Evolutionary conservation across 768 basidiomycete species (phyloP).

Genomic region (Russula brevipes): DNA sequence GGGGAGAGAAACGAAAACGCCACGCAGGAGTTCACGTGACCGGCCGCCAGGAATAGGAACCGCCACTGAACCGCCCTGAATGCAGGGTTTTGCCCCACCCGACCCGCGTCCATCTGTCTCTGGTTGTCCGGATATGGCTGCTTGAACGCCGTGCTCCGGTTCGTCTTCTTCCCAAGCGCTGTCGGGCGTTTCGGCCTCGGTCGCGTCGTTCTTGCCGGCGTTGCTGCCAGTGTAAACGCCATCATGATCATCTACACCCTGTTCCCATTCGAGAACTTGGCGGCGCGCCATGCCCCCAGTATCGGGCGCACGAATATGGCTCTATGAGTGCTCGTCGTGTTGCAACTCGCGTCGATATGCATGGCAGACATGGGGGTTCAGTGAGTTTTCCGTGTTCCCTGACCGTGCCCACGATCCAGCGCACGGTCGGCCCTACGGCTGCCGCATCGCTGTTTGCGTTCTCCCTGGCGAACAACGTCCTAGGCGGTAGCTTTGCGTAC

Average conservation of each 20-base stretch:
- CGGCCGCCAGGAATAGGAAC: too few relatives aligned
- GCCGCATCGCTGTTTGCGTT: conserved; percentile 63
- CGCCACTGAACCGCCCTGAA: too few relatives aligned
- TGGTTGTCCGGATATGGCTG: conserved; percentile 36
- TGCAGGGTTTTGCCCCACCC: too few relatives aligned
- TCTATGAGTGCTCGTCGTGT: neutral
- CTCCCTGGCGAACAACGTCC: conserved; percentile 43
- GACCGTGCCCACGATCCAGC: conserved; percentile 36
- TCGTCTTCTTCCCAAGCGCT: conserved; percentile 36
- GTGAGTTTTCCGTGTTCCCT: conserved; percentile 23
- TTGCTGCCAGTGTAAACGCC: conserved; percentile 21
- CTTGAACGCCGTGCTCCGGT: conserved; percentile 37
- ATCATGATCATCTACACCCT: conserved; percentile 25
- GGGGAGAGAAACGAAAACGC: too few relatives aligned
- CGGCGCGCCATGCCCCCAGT: neutral
- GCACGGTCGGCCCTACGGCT: conserved; percentile 47
- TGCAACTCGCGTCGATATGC: conserved; percentile 10
- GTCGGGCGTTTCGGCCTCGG: conserved; percentile 36
- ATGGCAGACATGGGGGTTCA: conserved; percentile 16
- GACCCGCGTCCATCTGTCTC: conserved; percentile 36
- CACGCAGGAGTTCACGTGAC: too few relatives aligned
- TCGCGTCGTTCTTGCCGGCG: conserved; percentile 29
- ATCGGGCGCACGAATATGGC: neutral
- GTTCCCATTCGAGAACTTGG: conserved; percentile 30
- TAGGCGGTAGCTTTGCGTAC: conserved; percentile 39